phyloP scores from a whole-genome alignment of 306 rosid genomes.

The Ammopiptanthus mongolicus region DNA sequence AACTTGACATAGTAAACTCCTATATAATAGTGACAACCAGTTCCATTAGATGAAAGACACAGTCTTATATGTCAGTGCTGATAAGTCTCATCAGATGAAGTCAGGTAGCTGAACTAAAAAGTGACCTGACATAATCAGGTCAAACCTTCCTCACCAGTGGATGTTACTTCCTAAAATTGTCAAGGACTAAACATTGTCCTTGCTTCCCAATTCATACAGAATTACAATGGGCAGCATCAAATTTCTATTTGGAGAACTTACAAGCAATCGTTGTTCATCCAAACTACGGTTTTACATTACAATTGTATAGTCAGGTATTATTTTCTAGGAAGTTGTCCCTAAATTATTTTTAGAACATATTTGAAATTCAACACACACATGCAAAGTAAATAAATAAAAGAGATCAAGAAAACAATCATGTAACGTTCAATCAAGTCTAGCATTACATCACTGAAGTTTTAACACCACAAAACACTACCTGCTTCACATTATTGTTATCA shows the following conservation, averaged over 20 bases:
- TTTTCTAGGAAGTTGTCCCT: not conserved
- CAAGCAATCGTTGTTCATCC: not conserved
- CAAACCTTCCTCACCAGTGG: not conserved
- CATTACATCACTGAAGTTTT: constrained; percentile 2
- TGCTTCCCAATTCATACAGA: not conserved
- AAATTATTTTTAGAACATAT: not conserved
- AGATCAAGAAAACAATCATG: not conserved
- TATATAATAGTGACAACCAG: not conserved
- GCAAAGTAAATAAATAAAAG: not conserved
- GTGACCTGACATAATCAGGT: not conserved
- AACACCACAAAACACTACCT: constrained; percentile 44
- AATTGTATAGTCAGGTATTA: not conserved
- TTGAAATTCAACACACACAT: not conserved
- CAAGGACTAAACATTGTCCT: not conserved
- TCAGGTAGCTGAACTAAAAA: not conserved
- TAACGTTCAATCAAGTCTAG: not conserved
- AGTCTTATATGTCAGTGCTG: not conserved
- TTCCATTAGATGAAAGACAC: not conserved
- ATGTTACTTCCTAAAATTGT: not conserved
- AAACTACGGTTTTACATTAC: constrained; percentile 1
- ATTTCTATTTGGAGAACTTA: not conserved
- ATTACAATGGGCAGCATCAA: not conserved
- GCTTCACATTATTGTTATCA: constrained; percentile 74
- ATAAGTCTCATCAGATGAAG: not conserved
- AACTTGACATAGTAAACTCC: not conserved